These are phyloP conservation scores for Moricandia moricandioides DNA, from an alignment of 345 rosid genomes.

Conservation along the genomic window DNA sequence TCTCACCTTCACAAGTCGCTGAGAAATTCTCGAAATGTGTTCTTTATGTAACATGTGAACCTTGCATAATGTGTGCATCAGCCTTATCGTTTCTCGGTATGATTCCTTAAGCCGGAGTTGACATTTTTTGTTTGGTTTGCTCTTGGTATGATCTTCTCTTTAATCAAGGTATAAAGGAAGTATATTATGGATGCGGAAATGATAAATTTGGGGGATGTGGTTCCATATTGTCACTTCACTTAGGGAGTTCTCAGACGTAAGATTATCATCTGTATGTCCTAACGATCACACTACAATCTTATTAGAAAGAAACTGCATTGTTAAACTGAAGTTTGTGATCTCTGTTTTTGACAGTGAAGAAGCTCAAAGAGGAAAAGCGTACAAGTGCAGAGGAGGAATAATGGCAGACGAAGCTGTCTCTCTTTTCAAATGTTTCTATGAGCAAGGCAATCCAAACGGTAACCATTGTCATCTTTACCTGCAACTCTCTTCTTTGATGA, in stretches of 20 bases:
- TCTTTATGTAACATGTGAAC: conserved; percentile 86
- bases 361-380: conserved; percentile 41
- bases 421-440: conserved; percentile 69
- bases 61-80: conserved; percentile 92
- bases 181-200: conserved; percentile 71
- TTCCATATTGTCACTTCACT: conserved; percentile 60
- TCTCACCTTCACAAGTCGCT: conserved; percentile 55
- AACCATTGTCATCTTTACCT: conserved; percentile 14
- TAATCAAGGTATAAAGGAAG: conserved; percentile 57
- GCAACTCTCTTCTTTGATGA: not conserved
- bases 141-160: not conserved
- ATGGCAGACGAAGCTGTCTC: conserved; percentile 73
- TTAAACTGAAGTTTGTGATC: not conserved
- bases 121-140: not conserved
- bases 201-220: conserved; percentile 95
- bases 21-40: conserved; percentile 49
- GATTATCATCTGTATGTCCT: conserved; percentile 28
- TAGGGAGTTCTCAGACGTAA: conserved; percentile 37
- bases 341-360: conserved; percentile 33
- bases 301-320: not conserved
- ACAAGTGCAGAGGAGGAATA: conserved; percentile 63
- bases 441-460: conserved; percentile 92
- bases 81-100: conserved; percentile 76
- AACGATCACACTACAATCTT: not conserved
- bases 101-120: not conserved